Conservation (phyloP, 2,329 filamentous ascomycete species). For the Zopfia rhizophila region DNA sequence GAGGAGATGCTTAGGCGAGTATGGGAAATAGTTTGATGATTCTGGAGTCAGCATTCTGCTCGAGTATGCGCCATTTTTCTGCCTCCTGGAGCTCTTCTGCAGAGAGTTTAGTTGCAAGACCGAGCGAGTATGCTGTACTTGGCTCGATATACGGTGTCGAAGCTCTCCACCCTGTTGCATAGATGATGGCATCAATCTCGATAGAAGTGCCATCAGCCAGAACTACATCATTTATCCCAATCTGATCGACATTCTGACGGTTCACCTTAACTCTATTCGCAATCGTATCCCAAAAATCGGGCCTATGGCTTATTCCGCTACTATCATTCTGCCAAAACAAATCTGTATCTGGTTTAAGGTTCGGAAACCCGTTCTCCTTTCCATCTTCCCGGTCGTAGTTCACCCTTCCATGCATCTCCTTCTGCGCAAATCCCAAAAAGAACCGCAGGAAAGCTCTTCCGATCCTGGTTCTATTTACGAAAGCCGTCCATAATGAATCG, state of each 20-base stretch:
- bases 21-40: constrained; percentile 27
- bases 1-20: constrained; percentile 24
- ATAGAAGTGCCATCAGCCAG: constrained; percentile 23
- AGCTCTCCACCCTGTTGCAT: constrained; percentile 30
- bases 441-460: constrained; percentile 22
- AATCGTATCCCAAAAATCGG: constrained; percentile 35
- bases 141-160: constrained; percentile 16
- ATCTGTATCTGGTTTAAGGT: constrained; percentile 33
- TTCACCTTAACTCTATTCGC: constrained; percentile 33
- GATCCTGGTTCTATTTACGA: constrained; percentile 24
- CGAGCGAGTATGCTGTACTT: constrained; percentile 14
- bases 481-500: constrained; percentile 16
- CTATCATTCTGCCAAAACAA: constrained; percentile 40
- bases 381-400: constrained; percentile 34
- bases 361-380: constrained; percentile 27
- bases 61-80: constrained; percentile 20
- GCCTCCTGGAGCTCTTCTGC: constrained; percentile 1
- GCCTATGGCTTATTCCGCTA: constrained; percentile 29
- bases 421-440: constrained; percentile 24
- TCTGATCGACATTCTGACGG: constrained; percentile 25
- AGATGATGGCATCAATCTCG: constrained; percentile 29
- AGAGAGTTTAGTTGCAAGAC: constrained; percentile 15
- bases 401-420: constrained; percentile 9
- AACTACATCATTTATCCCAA: constrained; percentile 15
- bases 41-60: constrained; percentile 18